Evolutionary conservation across 225 moss, liverwort and hornwort species (phyloP).

Genomic region (Antitrichia curtipendula): DNA sequence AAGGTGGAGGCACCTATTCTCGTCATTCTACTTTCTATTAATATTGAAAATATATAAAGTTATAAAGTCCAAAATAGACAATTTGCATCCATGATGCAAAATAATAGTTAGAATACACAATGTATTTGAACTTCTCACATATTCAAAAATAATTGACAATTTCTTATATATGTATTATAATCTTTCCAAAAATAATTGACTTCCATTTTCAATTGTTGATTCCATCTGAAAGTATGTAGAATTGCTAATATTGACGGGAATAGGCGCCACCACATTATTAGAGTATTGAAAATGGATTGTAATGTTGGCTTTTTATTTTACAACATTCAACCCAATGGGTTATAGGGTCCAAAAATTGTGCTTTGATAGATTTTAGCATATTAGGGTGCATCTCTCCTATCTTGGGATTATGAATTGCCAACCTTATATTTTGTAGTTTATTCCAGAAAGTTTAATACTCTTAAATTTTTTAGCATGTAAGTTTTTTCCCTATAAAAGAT

Average conservation of each 20-base stretch:
- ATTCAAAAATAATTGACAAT: neutral
- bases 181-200: too few species aligned
- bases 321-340: neutral
- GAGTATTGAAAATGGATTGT: neutral
- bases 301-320: neutral
- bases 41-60: neutral
- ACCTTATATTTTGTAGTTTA: neutral
- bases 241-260: neutral
- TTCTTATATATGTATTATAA: neutral
- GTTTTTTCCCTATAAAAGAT: too few species aligned
- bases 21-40: neutral
- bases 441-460: neutral
- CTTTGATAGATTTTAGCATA: neutral
- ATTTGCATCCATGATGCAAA: neutral
- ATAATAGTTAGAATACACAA: fast-evolving
- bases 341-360: fast-evolving
- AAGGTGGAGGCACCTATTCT: neutral
- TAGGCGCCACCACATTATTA: fast-evolving
- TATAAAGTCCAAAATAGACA: neutral
- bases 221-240: neutral
- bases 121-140: neutral
- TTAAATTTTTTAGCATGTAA: neutral
- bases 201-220: neutral
- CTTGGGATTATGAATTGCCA: neutral
- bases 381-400: fast-evolving